Base-by-base conservation (phyloP, 805 yeast genomes). In the Candida odintsovae region DNA sequence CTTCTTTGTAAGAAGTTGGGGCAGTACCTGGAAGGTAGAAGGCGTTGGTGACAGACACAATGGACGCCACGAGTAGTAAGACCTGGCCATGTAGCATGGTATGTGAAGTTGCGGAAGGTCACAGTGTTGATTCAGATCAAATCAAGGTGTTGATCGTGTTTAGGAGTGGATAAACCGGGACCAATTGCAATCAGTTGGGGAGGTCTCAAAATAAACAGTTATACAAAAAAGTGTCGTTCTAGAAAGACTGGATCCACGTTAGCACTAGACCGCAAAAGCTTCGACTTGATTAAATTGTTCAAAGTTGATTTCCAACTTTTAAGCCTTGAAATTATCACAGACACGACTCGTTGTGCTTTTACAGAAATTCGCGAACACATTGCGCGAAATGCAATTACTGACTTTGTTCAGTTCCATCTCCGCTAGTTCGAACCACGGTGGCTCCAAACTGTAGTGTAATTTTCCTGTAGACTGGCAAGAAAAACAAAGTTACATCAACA, bases 21-120 rank as follows among this genome's bases (percentile, higher is more conserved):
- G 98, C 96, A 21, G 90, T 94, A 9, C 98, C 98, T 0, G 98
- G 98, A 46, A 94, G 72, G 62, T 94, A 92, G 68, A 94, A 92
- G 2, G 83, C 95, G 38, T 53, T 50, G 5, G 55, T 37, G 9
- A 43, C 39, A 9, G 46, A 42, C 4, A 41, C 29, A 13, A 50
- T 12, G 12, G 53, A 28, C 7, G 52, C 47, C 23, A 50, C 39
- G 11, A 48, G 16, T 4, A 48, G 33, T 23, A 48, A 37, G 23
- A 38, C 5, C 26, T 35, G 40, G 19, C 21, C 36, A 15, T 31
- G 25, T 20, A 39, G 36, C 54, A 47, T 47, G n/a, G n/a, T n/a
- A 26, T 18, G 9, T 33, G 28, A 25, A 11, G 3, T 33, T 13
- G n/a, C 12, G n/a, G n/a, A 28, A 28, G 31, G 8, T 13, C n/a